Conservation (phyloP, 306 rosid genomes). For the Nissolia schottii region DNA sequence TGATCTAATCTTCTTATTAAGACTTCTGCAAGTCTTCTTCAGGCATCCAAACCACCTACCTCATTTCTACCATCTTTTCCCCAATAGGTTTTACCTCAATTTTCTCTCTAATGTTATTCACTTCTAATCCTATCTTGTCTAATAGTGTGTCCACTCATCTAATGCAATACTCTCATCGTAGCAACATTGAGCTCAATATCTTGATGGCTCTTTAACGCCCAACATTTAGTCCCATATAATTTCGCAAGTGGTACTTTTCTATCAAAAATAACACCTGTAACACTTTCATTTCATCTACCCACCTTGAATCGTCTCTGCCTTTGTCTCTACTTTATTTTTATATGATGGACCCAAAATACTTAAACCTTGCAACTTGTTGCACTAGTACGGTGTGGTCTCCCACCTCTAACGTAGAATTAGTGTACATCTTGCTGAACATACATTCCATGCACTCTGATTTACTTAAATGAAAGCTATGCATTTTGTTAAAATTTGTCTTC, state of each 20-base stretch:
- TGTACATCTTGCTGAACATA: no score
- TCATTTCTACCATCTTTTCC: background rate
- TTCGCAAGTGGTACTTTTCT: background rate
- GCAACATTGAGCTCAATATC: background rate
- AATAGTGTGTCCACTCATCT: background rate
- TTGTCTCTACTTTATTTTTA: no score
- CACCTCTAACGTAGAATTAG: no score
- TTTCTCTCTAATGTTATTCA: background rate
- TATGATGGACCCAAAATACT: no score
- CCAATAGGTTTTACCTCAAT: background rate
- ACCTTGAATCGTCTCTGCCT: no score
- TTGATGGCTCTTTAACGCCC: background rate
- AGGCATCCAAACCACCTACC: background rate
- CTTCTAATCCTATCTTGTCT: background rate
- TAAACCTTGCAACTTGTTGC: no score
- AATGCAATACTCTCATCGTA: background rate
- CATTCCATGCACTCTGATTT: no score
- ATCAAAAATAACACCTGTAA: background rate
- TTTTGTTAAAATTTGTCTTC: no score
- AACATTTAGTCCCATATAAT: background rate
- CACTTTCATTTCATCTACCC: background rate
- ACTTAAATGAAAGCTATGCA: no score
- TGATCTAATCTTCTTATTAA: background rate
- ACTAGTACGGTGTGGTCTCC: no score
- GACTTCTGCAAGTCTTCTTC: background rate